Evolutionary conservation across 441 rosid species (phyloP), one percentile per base, ranked within the genome.

Genomic region (Hypseocharis bilobata): DNA sequence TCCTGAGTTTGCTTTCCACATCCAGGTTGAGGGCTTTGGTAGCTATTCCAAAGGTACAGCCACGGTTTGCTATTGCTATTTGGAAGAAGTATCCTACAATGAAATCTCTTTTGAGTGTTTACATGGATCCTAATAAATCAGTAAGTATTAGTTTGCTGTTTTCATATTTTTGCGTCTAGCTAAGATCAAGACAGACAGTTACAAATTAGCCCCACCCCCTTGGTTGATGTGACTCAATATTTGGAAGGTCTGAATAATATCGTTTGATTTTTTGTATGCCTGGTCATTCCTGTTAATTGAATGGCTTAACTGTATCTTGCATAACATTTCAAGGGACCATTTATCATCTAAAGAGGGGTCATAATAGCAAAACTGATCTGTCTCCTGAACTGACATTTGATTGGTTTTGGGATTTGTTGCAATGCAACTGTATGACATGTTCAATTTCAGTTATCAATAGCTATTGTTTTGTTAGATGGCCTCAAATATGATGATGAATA

Each of bases 31-130:
- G 86, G 80, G 93, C 94, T 16, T 83, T 91, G 82, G 84, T 89
- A 52, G 85, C 96, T 36, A 88, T 93, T 45, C 97, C 97, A 61
- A 93, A 91, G 85, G 96, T 93, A 68, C 99, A 91, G 76, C 97
- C 99, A 32, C 84, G 94, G 69, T 87, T 80, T 72, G 96, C 96
- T 4, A 42, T 89, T 66, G 89, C 99, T 55, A 85, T 91, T 72
- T 78, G 86, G 92, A 89, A 84, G 81, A 84, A 85, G 82, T 91
- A 93, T 72, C 96, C 97, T 17, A 83, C 99, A 22, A 87, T 91
- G 99, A 93, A 83, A 82, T 85, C 99, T 65, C 96, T 93, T 70
- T 77, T 93, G 80, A 81, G 70, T 13, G 85, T 78, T 64, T 93
- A 91, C 75, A 86, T 89, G 96, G 97, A 91, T 72, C 88, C 94